Evolutionary conservation across 495 filamentous ascomycete genomes (phyloP), one percentile per base, ranked within the genome.

Genomic region (Podospora sp.): DNA sequence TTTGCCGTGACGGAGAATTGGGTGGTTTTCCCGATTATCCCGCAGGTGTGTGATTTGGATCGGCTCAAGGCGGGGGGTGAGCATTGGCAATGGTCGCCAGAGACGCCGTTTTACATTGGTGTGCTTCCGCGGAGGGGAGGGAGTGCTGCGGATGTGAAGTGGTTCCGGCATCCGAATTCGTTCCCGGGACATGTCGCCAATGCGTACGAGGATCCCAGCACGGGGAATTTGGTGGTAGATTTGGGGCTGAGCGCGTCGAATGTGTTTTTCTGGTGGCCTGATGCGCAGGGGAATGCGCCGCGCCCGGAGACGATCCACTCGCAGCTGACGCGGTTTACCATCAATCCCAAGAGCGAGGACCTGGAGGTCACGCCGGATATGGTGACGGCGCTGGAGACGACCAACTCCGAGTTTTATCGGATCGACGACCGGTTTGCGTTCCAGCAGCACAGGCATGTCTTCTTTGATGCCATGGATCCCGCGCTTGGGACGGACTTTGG

Each of bases 201-300:
- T 58, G 82, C 79, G 52, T 85, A 78, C 68, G 82, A 84, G 67
- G 74, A 83, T n/a, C n/a, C n/a, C 55, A 75, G 72, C n/a, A 65
- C 76, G 20, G 83, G 84, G 18, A 64, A 82, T 16, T 75, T 86
- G 7, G 69, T 83, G 9, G 76, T 83, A 68, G 83, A 86, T 70
- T 72, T 85, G 0, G 80, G 80, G 33, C 72, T 85, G 2, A 77
- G 78, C 33, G 75, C 79, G 60, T 77, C 77, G 22, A 83, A 84
- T 67, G 76, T 81, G 8, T 84, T 84, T 71, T 83, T 79, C 74
- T 84, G 79, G 78, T 84, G 81, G 74, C 82, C 82, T 24, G 81
- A 81, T 25, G 72, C 60, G 22, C 3, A 76, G 1, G 66, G 77
- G 62, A 71, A 65, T 63, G 55, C n/a, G 62, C 74, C 64, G 25